Percentiles rank a stretch among this genome's conserved stretches.
These are phyloP conservation scores for sunflower (Helianthus annuus) DNA, from an alignment of 129 eudicot genomes.

Conservation along the genomic window HanXRQr2.0-SUNRISE NC_035436.2:163353887-163354386, in stretches of 20 bases:
- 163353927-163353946: constrained; percentile 80
- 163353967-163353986: constrained; percentile 82
- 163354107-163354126: too few species aligned
- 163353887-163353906: constrained; percentile 63
- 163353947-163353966: constrained; percentile 77
- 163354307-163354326: constrained; percentile 79
- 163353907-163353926: constrained; percentile 81
- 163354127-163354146: background rate
- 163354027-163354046: constrained; percentile 38
- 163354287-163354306: constrained; percentile 75
- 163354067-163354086: constrained; percentile 1
- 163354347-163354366: constrained; percentile 82
- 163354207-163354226: background rate
- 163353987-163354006: constrained; percentile 67
- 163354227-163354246: too few species aligned
- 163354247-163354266: background rate
- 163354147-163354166: background rate
- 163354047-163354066: constrained; percentile 6
- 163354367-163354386: constrained; percentile 83
- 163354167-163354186: background rate
- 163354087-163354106: too few species aligned
- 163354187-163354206: too few species aligned
- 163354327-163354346: constrained; percentile 74
- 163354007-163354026: constrained; percentile 79
- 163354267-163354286: constrained; percentile 36